Evolutionary conservation across 2,329 filamentous ascomycete species (phyloP).

Genomic region (Alternaria sp.): DNA sequence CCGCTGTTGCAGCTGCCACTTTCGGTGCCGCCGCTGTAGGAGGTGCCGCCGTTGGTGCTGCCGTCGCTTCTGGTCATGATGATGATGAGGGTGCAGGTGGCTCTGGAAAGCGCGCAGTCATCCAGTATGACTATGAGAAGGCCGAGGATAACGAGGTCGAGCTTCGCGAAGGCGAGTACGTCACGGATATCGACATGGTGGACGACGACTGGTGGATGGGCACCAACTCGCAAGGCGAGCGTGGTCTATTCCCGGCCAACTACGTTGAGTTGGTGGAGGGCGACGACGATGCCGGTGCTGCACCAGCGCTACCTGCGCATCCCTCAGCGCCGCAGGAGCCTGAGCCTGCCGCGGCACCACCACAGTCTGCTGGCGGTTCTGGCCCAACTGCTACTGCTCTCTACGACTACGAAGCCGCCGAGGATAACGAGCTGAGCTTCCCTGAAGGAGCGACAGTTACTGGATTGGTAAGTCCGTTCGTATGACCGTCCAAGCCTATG

Average conservation of each 20-base stretch:
- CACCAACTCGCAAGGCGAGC: conserved; percentile 82
- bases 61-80: conserved; percentile 48
- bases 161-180: conserved; percentile 83
- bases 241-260: conserved; percentile 93
- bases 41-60: conserved; percentile 54
- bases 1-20: conserved; percentile 55
- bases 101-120: conserved; percentile 75
- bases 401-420: conserved; percentile 96
- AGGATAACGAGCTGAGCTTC: conserved; percentile 89
- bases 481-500: neutral
- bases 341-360: conserved; percentile 42
- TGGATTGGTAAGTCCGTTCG: conserved; percentile 68
- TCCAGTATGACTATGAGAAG: conserved; percentile 97
- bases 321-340: conserved; percentile 51
- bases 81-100: conserved; percentile 39
- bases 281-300: conserved; percentile 49
- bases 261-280: conserved; percentile 87
- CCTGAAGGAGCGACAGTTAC: conserved; percentile 86
- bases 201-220: conserved; percentile 99
- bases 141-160: conserved; percentile 97
- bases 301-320: conserved; percentile 51
- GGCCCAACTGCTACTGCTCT: conserved; percentile 80
- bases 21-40: conserved; percentile 55
- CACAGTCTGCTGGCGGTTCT: conserved; percentile 49
- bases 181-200: conserved; percentile 95